Evolutionary conservation across 225 moss, liverwort and hornwort species (phyloP), one percentile per base, ranked within the genome.

Genomic region (Pleurozium schreberi): DNA sequence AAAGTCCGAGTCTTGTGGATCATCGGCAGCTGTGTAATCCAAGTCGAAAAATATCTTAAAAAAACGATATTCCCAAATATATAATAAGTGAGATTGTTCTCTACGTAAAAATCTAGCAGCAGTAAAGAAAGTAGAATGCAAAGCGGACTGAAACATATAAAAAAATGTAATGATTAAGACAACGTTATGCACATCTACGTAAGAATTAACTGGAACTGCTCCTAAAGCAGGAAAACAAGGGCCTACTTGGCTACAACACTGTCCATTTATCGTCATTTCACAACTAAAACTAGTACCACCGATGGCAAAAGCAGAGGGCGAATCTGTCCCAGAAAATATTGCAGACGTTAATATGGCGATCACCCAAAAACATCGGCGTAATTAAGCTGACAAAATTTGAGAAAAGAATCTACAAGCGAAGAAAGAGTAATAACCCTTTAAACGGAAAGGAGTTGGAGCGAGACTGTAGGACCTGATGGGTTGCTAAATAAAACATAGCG

Each of bases 1-100:
- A 33, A 95, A 95, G 90, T 95, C 95, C 47, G 93, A 93, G 88
- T 95, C 95, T 78, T 90, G 92, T 69, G 95, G 94, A 93, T 95
- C 95, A 92, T 95, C 95, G 86, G 91, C 93, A 89, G 95, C 95
- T 94, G 89, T 84, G 58, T 86, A 83, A 91, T 53, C 87, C 91
- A 89, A 90, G 80, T 80, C 86, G 88, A 89, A 85, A 85, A 85
- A 64, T 62, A 86, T 83, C 86, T 92, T 70, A 84, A 79, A 81
- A 90, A 88, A 82, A 70, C 66, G 52, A 69, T 82, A 91, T 62
- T 79, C 52, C 85, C 80, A 86, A 88, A 47, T 62, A 77, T 58
- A 85, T 40, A 70, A 77, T 47, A 30, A 63, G 85, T 63, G 55
- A 87, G 55, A 85, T 85, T 50, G 49, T 64, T 69, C 68, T 81